Base-by-base conservation (phyloP, 192 early-diverging fungal species). In the Podila minutissima region DNA sequence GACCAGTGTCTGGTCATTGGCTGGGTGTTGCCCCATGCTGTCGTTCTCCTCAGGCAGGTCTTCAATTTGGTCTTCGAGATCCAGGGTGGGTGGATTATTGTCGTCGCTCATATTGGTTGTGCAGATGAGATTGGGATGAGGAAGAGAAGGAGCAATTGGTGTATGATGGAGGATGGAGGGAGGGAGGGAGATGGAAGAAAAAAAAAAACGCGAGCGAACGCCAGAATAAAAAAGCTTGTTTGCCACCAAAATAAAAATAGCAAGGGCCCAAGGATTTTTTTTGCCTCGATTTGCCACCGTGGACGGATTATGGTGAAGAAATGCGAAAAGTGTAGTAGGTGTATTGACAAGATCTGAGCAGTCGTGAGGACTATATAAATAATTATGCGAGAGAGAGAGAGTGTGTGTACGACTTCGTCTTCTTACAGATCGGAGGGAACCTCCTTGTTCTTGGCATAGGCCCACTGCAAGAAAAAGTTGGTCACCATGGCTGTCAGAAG, bases 401-500 rank as follows among this genome's bases (percentile, higher is more conserved):
- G 3, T 33, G 6, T 2, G 33, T 33, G 33, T 33, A 6, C 5
- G 29, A 29, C 29, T 29, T 29, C 3, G 29, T 29, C 29, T 2
- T 7, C 51, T 7, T n/a, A 55, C 12, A 26, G 0, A 8, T 24
- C 8, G 53, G 24, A 26, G 24, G 53, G 53, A 12, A 24, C n/a
- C 5, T 55, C 53, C 53, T 55, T 55, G 19, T 55, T 55, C n/a
- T 17, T n/a, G 22, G 5, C 53, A 26, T 55, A 55, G 7, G 53
- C 9, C 53, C 53, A 55, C 17, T 55, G 53, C n/a, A 55, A 26
- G 53, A 55, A 55, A 84, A 95, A 93, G 83, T 95, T 95, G 65
- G 92, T 76, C 46, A 92, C 49, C 32, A 94, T 88, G 9, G 91
- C 92, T 13, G 81, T 70, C 28, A 94, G 72, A 64, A 95, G 76